Evolutionary conservation across 306 rosid genomes (phyloP).

Genomic region (Prinsepia uniflora): DNA sequence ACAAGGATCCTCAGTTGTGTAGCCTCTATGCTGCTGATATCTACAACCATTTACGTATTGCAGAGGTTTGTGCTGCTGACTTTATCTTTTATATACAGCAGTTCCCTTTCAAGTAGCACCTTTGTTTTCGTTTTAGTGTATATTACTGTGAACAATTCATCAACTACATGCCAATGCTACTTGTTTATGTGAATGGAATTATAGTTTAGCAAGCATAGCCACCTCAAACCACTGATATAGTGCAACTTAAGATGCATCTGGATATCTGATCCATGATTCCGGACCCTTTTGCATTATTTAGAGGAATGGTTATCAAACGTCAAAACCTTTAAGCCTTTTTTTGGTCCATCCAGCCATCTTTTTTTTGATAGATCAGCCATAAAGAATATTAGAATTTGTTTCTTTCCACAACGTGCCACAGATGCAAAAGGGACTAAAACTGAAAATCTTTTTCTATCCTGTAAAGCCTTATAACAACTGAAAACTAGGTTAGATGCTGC

Average conservation of each 20-base stretch:
- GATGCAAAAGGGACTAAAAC: background rate
- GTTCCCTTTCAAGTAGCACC: constrained; percentile 9
- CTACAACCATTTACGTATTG: constrained; percentile 54
- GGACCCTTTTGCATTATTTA: background rate
- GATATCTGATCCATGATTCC: background rate
- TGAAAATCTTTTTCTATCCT: background rate
- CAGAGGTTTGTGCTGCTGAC: constrained; percentile 58
- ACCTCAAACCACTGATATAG: background rate
- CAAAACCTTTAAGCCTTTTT: background rate
- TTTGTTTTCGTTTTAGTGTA: background rate
- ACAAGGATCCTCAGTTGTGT: constrained; percentile 66
- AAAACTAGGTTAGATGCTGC: background rate
- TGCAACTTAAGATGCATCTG: background rate
- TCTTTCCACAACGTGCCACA: background rate
- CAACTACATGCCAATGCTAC: background rate
- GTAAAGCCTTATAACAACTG: background rate
- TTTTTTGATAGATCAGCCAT: background rate
- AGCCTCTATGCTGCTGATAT: constrained; percentile 69
- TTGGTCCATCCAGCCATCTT: background rate
- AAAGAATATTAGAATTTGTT: background rate
- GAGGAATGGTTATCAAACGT: background rate
- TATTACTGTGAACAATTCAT: background rate
- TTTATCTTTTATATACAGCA: constrained; percentile 4
- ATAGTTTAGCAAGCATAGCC: background rate
- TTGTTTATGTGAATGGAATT: background rate